Conservation (phyloP, 169 alveolate species). For the Cryptosporidium parvum region DNA sequence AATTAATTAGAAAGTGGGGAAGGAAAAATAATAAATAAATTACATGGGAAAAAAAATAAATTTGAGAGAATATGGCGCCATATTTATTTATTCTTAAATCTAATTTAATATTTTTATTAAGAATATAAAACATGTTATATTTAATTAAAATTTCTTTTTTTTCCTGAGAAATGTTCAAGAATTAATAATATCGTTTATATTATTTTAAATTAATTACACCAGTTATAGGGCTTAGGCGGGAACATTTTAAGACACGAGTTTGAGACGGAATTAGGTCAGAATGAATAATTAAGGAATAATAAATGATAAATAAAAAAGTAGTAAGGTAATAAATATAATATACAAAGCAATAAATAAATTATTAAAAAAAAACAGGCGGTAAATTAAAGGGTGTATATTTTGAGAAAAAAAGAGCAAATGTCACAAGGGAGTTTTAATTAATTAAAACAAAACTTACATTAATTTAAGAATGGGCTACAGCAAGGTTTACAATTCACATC, state of each 20-base stretch:
- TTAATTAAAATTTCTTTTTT: no score
- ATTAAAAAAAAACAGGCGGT: not conserved
- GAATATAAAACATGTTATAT: no score
- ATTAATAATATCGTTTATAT: no score
- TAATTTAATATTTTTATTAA: no score
- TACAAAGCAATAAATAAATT: not conserved
- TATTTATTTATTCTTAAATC: no score
- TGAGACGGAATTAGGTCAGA: constrained; percentile 44
- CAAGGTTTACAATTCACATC: constrained; percentile 82
- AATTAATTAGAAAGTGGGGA: no score
- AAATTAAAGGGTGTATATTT: not conserved
- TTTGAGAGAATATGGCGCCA: no score
- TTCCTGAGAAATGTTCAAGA: no score
- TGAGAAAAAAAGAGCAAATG: not conserved
- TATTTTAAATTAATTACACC: not conserved
- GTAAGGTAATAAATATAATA: not conserved
- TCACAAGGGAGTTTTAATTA: not conserved
- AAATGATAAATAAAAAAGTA: not conserved
- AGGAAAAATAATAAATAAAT: no score
- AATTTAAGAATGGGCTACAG: constrained; percentile 68
- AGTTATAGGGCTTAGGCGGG: constrained; percentile 3
- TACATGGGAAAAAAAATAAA: no score
- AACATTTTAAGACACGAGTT: constrained; percentile 9
- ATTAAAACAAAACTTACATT: not conserved
- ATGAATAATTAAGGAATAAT: not conserved